Evolutionary conservation across 2,329 filamentous ascomycete species (phyloP).

Genomic region (Parastagonospora avenae): DNA sequence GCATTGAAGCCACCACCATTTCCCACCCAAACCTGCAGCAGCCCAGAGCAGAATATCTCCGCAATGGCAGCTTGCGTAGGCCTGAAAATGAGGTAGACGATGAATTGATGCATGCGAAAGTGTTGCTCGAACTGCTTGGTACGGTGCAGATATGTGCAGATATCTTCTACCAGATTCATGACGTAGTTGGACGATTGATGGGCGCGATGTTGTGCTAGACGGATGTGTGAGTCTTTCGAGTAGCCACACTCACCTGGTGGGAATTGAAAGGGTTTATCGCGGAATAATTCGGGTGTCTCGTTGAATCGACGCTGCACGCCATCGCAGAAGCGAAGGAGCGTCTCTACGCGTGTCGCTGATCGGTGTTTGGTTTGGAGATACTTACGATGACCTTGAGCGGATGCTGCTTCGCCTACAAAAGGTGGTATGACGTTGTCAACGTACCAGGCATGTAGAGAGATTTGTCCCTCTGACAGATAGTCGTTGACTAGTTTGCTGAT

Average conservation of each 20-base stretch:
- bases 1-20: constrained; percentile 36
- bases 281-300: constrained; percentile 12
- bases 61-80: constrained; percentile 29
- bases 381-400: constrained; percentile 24
- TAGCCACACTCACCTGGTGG: constrained; percentile 36
- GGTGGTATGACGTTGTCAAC: constrained; percentile 30
- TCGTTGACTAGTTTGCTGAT: constrained; percentile 22
- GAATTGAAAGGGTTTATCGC: constrained; percentile 18
- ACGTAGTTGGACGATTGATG: constrained; percentile 32
- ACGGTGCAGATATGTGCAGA: constrained; percentile 21
- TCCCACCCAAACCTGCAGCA: constrained; percentile 35
- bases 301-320: constrained; percentile 19
- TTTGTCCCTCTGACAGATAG: constrained; percentile 17
- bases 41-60: constrained; percentile 36
- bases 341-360: constrained; percentile 20
- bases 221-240: constrained; percentile 18
- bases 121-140: constrained; percentile 8
- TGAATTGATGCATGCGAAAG: constrained; percentile 33
- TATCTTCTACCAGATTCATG: constrained; percentile 40
- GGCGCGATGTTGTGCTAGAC: constrained; percentile 28
- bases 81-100: constrained; percentile 35
- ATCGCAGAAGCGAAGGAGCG: constrained; percentile 21
- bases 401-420: neutral
- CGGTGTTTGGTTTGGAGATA: constrained; percentile 25
- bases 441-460: constrained; percentile 9